Conservation (phyloP, 306 rosid genomes). For the Astragalus glycyphyllos region DNA sequence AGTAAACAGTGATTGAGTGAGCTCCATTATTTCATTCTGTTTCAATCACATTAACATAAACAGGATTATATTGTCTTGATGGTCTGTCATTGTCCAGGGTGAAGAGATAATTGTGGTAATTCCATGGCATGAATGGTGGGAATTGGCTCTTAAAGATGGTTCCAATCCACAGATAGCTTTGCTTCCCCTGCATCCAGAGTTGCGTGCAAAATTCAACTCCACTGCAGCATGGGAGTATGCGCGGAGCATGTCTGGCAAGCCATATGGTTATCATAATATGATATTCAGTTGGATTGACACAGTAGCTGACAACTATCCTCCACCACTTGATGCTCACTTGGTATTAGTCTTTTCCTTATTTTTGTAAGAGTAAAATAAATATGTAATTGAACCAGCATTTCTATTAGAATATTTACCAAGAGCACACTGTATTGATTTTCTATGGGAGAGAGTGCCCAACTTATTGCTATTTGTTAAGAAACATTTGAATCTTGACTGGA, state of each 20-base stretch:
- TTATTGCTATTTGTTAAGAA: conserved; percentile 38
- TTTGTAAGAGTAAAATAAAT: conserved; percentile 23
- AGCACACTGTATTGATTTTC: background rate
- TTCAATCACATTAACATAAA: conserved; percentile 1
- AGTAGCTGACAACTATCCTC: conserved; percentile 92
- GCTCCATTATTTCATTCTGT: background rate
- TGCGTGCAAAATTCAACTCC: conserved; percentile 78
- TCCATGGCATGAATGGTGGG: conserved; percentile 99
- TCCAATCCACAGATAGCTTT: conserved; percentile 96
- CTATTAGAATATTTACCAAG: conserved; percentile 26
- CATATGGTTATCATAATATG: conserved; percentile 99
- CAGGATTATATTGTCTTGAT: conserved; percentile 24
- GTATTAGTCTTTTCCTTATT: conserved; percentile 47
- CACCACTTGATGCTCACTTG: conserved; percentile 99
- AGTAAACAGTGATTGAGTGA: conserved; percentile 5
- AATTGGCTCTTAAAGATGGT: conserved; percentile 72
- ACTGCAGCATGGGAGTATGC: conserved; percentile 98
- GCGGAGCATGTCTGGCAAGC: conserved; percentile 93
- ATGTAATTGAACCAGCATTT: conserved; percentile 31
- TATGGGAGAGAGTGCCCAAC: conserved; percentile 3
- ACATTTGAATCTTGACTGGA: conserved; percentile 13
- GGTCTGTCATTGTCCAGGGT: conserved; percentile 62
- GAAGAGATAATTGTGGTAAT: conserved; percentile 90
- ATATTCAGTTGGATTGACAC: conserved; percentile 99
- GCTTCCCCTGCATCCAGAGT: conserved; percentile 86